phyloP scores from a whole-genome alignment of 345 rosid species.

The Rhodomyrtus tomentosa region DNA sequence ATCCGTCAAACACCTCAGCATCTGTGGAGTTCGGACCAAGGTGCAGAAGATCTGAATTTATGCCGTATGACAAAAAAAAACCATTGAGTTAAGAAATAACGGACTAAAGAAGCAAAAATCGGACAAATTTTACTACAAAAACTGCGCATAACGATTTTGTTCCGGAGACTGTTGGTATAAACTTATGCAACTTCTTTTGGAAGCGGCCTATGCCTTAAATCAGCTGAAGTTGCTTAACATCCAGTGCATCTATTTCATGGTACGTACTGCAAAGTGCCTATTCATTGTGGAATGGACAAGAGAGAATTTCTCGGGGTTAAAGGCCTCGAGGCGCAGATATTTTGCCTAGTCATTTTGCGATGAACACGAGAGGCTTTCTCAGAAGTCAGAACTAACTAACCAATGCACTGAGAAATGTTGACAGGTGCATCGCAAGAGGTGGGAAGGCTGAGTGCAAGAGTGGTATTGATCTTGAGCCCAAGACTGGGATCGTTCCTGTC shows the following conservation, averaged over 20 bases:
- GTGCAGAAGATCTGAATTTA: constrained; percentile 42
- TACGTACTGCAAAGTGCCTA: background rate
- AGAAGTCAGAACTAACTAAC: constrained; percentile 23
- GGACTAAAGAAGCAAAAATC: background rate
- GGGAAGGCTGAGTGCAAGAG: constrained; percentile 61
- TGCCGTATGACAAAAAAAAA: too few relatives aligned
- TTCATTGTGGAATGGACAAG: background rate
- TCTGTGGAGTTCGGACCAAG: constrained; percentile 49
- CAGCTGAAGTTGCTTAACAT: background rate
- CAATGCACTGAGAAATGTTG: constrained; percentile 46
- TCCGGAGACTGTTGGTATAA: background rate
- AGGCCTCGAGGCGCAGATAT: background rate
- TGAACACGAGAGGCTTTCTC: background rate
- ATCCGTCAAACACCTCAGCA: constrained; percentile 50
- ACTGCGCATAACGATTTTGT: background rate
- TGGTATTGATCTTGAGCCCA: constrained; percentile 50
- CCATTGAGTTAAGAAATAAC: background rate
- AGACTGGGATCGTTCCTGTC: constrained; percentile 67
- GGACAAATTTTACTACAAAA: background rate
- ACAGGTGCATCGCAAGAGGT: constrained; percentile 28
- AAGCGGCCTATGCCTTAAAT: background rate
- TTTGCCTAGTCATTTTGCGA: background rate
- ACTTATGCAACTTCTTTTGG: background rate
- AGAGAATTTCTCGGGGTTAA: background rate
- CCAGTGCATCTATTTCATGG: background rate